Percentiles rank a stretch among this genome's conserved stretches.
Conservation (phyloP, 2,329 filamentous ascomycete species). For the Beauveria varroae region DNA sequence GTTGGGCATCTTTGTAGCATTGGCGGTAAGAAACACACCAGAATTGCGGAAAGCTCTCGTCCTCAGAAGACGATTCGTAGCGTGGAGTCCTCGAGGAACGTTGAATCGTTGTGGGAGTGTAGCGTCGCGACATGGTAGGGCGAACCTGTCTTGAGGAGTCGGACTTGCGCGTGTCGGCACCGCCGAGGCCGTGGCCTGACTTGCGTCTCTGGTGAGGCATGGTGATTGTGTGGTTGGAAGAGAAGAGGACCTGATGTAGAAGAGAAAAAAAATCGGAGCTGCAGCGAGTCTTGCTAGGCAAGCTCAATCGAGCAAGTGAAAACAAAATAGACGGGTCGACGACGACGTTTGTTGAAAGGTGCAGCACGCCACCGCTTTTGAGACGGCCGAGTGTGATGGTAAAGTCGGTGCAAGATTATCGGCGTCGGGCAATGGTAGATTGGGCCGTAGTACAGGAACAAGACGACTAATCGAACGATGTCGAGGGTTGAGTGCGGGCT, state of each 20-base stretch:
- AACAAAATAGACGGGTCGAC: not conserved
- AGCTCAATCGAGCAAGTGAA: not conserved
- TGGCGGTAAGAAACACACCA: slow-evolving; percentile 41
- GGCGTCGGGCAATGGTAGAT: slow-evolving; percentile 7
- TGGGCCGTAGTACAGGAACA: slow-evolving; percentile 9
- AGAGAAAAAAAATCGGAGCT: not conserved
- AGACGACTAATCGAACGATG: not conserved
- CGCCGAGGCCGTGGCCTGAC: slow-evolving; percentile 47
- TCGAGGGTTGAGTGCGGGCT: not conserved
- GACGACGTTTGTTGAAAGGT: not conserved
- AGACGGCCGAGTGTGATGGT: not conserved
- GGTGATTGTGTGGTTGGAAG: slow-evolving; percentile 19
- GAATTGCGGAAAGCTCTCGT: slow-evolving; percentile 58
- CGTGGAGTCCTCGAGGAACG: slow-evolving; percentile 44
- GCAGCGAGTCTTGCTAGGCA: not conserved
- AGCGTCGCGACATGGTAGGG: slow-evolving; percentile 37
- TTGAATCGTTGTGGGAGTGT: slow-evolving; percentile 40
- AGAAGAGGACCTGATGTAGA: not conserved
- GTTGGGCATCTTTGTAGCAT: slow-evolving; percentile 9
- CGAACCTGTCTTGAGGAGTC: slow-evolving; percentile 40
- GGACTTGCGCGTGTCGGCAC: slow-evolving; percentile 47
- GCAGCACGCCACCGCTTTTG: slow-evolving; percentile 2
- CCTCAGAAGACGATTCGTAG: slow-evolving; percentile 47
- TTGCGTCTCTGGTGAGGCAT: slow-evolving; percentile 53
- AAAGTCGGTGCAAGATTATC: not conserved